A percentile compares a stretch with the other conserved stretches of the same genome.
These are phyloP conservation scores for Parathielavia hyrcaniae DNA, from an alignment of 495 filamentous ascomycete genomes.

Conservation along the genomic window DNA sequence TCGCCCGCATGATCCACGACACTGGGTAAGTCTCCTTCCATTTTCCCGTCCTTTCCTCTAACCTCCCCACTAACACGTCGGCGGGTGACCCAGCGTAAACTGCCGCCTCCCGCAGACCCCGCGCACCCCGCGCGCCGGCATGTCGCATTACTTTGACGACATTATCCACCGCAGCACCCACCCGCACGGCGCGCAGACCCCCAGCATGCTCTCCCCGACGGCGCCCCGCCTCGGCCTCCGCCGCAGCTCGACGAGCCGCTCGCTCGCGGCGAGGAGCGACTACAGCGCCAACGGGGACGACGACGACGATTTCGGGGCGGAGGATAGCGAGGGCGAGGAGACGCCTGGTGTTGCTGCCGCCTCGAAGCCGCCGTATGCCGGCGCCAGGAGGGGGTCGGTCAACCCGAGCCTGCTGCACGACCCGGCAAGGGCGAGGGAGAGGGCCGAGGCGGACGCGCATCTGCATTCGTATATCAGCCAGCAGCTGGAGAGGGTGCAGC, in stretches of 20 bases:
- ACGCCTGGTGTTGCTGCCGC: not conserved
- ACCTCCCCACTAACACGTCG: conserved; percentile 12
- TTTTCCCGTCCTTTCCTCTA: not conserved
- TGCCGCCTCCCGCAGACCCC: conserved; percentile 92
- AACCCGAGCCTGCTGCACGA: conserved; percentile 27
- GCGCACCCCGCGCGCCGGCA: conserved; percentile 72
- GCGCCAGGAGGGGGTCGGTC: conserved; percentile 29
- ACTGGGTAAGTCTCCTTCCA: conserved; percentile 61
- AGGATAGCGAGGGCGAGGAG: conserved; percentile 31
- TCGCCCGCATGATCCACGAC: conserved; percentile 95
- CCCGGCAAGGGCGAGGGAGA: conserved; percentile 37
- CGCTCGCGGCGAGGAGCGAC: conserved; percentile 82
- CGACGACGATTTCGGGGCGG: conserved; percentile 29
- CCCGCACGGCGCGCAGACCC: conserved; percentile 21
- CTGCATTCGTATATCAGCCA: conserved; percentile 64
- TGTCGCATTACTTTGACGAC: conserved; percentile 92
- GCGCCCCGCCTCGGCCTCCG: conserved; percentile 48
- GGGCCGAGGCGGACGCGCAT: conserved; percentile 55
- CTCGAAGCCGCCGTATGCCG: not conserved
- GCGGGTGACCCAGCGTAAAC: conserved; percentile 56
- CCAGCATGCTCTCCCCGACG: conserved; percentile 35
- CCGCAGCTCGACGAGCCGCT: conserved; percentile 75
- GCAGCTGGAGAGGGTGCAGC: conserved; percentile 56
- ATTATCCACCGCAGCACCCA: conserved; percentile 57
- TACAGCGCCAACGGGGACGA: conserved; percentile 45